Evolutionary conservation across 371 early-diverging fungal genomes (phyloP).

Genomic region (Mortierella sp.): DNA sequence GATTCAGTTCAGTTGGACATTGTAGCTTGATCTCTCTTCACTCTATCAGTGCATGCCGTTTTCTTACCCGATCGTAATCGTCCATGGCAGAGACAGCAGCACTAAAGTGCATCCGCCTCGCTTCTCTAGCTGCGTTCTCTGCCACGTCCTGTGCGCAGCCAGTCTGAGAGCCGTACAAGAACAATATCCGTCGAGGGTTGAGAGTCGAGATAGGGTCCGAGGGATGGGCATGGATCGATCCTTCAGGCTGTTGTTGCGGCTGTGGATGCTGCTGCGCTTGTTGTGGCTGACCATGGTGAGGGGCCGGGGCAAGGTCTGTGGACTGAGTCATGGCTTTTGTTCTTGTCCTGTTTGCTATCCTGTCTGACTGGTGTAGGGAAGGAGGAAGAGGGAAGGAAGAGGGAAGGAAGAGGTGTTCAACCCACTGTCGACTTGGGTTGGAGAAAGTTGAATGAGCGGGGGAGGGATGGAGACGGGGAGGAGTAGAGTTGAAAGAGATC

Average conservation of each 20-base stretch:
- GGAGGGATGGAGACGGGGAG: neutral
- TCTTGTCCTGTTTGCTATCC: neutral
- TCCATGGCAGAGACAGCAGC: constrained; percentile 79
- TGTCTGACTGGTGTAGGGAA: neutral
- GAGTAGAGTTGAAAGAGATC: neutral
- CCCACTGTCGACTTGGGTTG: too few species aligned
- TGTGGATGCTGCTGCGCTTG: constrained; percentile 15
- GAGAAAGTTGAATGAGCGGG: too few species aligned
- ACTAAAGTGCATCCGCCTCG: constrained; percentile 78
- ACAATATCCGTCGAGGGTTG: constrained; percentile 61
- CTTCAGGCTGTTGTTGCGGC: neutral
- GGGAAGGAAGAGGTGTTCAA: too few species aligned
- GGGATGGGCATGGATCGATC: constrained; percentile 27
- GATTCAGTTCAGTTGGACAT: too few species aligned
- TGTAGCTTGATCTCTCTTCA: neutral
- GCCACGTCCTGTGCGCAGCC: constrained; percentile 87
- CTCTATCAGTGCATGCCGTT: neutral
- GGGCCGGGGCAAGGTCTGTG: neutral
- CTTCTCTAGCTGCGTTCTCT: constrained; percentile 80
- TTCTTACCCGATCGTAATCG: constrained; percentile 73
- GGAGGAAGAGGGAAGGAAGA: neutral
- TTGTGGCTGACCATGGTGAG: neutral
- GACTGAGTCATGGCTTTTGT: neutral
- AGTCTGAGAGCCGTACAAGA: constrained; percentile 87
- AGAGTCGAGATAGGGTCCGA: constrained; percentile 44